These are phyloP conservation scores for Logfia minima DNA, from an alignment of 129 eudicot genomes.

Conservation along the genomic window DNA sequence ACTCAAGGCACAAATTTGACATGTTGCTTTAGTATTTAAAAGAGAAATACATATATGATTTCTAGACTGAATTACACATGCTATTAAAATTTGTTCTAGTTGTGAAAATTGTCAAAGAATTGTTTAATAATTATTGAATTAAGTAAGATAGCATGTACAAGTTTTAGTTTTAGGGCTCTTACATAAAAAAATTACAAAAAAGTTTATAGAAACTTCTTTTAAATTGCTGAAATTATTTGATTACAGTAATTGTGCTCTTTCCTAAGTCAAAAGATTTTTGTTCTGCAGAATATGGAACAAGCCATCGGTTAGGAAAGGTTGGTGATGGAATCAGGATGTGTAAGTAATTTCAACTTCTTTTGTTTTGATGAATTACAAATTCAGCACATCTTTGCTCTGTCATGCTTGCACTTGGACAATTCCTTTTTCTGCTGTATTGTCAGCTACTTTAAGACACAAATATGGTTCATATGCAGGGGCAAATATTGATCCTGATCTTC, in stretches of 20 bases:
- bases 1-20: neutral
- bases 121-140: no score
- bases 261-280: neutral
- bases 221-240: neutral
- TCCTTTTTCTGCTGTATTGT: neutral
- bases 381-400: neutral
- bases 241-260: neutral
- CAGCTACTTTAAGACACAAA: conserved; percentile 5
- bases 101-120: no score
- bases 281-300: conserved; percentile 82
- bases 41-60: neutral
- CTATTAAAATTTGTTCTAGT: neutral
- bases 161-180: neutral
- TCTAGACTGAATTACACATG: neutral
- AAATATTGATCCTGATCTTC: conserved; percentile 83
- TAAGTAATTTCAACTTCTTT: conserved; percentile 42
- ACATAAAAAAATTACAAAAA: neutral
- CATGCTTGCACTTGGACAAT: neutral
- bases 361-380: neutral
- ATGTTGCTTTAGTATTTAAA: no score
- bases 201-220: neutral
- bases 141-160: neutral
- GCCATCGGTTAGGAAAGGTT: conserved; percentile 66
- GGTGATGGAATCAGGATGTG: conserved; percentile 90
- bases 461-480: conserved; percentile 61